These are phyloP conservation scores for Sicyos baderoa DNA, from an alignment of 306 rosid species.

Conservation along the genomic window DNA sequence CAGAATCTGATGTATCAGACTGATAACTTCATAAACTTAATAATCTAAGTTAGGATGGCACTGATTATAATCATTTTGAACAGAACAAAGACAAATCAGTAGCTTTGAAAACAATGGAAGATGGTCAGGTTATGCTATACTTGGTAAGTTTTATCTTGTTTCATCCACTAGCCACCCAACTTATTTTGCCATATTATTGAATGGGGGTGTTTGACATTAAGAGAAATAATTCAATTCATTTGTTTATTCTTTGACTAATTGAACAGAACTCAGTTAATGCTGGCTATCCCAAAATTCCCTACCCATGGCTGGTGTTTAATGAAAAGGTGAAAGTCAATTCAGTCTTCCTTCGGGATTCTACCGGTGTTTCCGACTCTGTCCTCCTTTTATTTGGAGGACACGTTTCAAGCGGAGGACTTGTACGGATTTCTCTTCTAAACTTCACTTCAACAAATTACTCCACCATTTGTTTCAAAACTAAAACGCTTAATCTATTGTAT, in stretches of 20 bases:
- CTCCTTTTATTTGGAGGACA: conserved; percentile 82
- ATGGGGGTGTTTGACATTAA: conserved; percentile 13
- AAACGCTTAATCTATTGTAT: conserved; percentile 13
- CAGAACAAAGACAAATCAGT: conserved; percentile 89
- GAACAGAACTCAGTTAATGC: conserved; percentile 77
- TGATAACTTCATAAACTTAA: not conserved
- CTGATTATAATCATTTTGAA: conserved; percentile 23
- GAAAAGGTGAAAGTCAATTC: conserved; percentile 95
- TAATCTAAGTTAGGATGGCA: not conserved
- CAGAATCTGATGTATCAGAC: not conserved
- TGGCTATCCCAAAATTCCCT: conserved; percentile 63
- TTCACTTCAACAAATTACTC: conserved; percentile 17
- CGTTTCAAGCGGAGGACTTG: conserved; percentile 43
- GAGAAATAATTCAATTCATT: conserved; percentile 18
- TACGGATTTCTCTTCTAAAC: conserved; percentile 16
- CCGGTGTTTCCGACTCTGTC: conserved; percentile 74
- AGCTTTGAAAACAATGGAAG: conserved; percentile 81
- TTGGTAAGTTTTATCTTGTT: conserved; percentile 26
- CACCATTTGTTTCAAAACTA: not conserved
- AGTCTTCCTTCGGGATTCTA: conserved; percentile 87
- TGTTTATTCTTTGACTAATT: conserved; percentile 2
- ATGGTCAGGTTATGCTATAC: conserved; percentile 63
- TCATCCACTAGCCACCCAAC: not conserved
- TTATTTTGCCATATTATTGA: conserved; percentile 23
- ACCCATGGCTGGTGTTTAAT: conserved; percentile 92